Evolutionary conservation across 768 basidiomycete species (phyloP), one percentile per base, ranked within the genome.

Genomic region (Trametes cubensis): DNA sequence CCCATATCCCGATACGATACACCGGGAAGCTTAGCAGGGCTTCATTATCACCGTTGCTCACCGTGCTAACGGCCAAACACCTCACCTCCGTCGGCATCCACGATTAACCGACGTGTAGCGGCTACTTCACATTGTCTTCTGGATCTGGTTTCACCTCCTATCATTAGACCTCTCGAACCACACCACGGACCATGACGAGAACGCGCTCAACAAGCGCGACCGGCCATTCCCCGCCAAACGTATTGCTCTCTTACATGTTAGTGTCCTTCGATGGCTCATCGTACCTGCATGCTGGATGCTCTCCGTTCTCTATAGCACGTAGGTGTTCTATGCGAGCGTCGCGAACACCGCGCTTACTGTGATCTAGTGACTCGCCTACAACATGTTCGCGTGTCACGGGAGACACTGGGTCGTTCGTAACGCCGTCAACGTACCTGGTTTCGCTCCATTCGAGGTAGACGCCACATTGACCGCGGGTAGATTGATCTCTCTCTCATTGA

Each of bases 101-200:
- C n/a, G n/a, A n/a, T n/a, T n/a, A n/a, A n/a, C n/a, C n/a, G n/a
- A n/a, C n/a, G n/a, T n/a, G n/a, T n/a, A n/a, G n/a, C n/a, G n/a
- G n/a, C n/a, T 67, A 4, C 52, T 42, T 0, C 64, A 69, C 48
- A 47, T 59, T 42, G 28, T 67, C 28, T 56, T 67, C 23, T 73
- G 72, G 72, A 63, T 66, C 15, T 73, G 72, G 74, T 34, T 73
- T 0, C 74, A 75, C 48, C 61, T 73, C n/a, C 69, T 75, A 17
- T 72, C 72, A 23, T 73, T 70, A 66, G 62, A 68, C 54, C 46
- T 72, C n/a, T 67, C 71, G 14, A 73, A 73, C 55, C 71, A 72
- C 58, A 59, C 52, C n/a, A 20, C 70, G 6, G 51, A 63, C 38
- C 64, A 62, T 2, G 68, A 71, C 13, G 72, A 73, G 57, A 71